These are phyloP conservation scores for Clathrus columnatus DNA, from an alignment of 768 basidiomycete species.

Conservation along the genomic window DNA sequence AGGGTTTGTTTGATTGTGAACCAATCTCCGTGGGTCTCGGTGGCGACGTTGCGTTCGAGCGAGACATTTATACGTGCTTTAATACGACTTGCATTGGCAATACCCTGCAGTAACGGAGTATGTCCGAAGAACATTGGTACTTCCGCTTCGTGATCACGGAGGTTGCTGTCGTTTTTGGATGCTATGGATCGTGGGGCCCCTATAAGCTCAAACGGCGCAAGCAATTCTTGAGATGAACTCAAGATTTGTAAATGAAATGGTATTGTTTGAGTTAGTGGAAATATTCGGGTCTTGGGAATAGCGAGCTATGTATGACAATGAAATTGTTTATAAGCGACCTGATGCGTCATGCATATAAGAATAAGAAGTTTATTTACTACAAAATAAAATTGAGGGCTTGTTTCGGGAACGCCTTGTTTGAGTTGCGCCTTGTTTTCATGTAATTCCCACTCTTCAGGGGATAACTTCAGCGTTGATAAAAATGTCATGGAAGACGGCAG, in stretches of 20 bases:
- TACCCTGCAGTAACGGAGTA: not conserved
- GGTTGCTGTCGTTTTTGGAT: not conserved
- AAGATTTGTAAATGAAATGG: constrained; percentile 59
- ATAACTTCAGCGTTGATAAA: constrained; percentile 47
- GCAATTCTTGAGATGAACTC: not conserved
- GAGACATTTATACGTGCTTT: constrained; percentile 27
- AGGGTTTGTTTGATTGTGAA: not conserved
- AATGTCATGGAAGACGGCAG: constrained; percentile 36
- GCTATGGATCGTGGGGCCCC: not conserved
- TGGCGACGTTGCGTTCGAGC: constrained; percentile 1
- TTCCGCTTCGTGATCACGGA: not conserved
- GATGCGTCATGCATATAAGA: not conserved
- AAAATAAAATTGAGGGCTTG: not conserved
- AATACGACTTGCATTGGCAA: constrained; percentile 27
- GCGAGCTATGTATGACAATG: constrained; percentile 37
- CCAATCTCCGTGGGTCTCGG: constrained; percentile 1
- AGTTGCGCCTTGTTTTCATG: not conserved
- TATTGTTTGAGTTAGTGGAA: constrained; percentile 45
- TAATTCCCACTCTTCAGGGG: constrained; percentile 56
- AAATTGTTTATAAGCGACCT: not conserved
- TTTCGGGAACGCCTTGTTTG: not conserved
- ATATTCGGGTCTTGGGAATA: constrained; percentile 47
- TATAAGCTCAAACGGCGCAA: not conserved
- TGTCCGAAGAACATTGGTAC: not conserved
- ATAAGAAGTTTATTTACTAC: not conserved